Base-by-base conservation (phyloP, 352 stramenopile species). In the Globisporangium radiosum region DNA sequence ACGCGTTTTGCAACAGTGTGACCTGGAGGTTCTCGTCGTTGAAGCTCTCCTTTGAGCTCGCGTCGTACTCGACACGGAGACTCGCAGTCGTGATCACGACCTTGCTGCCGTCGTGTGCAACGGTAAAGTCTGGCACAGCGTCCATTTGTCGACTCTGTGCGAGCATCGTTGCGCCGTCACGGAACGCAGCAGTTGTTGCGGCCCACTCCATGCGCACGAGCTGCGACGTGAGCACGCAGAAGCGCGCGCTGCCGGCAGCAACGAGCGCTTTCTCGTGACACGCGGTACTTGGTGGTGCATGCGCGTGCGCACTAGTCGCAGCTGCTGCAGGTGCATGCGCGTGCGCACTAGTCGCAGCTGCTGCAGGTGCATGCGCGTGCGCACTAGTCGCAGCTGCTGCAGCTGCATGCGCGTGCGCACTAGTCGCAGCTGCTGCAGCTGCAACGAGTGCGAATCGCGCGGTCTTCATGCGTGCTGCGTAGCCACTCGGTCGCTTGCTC, bases 181-280 rank as follows among this genome's bases (percentile, higher is more conserved):
- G 64, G 38, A 77, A 64, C 9, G 11, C 50, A 14, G 48, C n/a
- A 7, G 17, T 15, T 5, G 37, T 15, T 2, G 33, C 13, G 0
- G 62, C 52, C 66, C 67, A 77, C 36, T 79, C 69, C 57, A 79
- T 64, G 39, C 71, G 71, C 10, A 79, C 36, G 9, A 79, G 17
- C n/a, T 59, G 63, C 48, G 58, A 42, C 45, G 71, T 73, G 25
- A 79, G 57, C 19, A 79, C 66, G 17, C 69, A 73, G 57, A 79
- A 74, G 42, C 71, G 65, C 36, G 71, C 71, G 42, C 59, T 44
- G 37, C 71, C 71, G 9, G 59, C 62, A 5, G 25, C 4, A 3
- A 74, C 60, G 8, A 68, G 38, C 44, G 64, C 58, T 15, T 64
- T 58, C 25, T 54, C 38, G 48, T 66, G 59, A 50, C 63, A 70